These are phyloP conservation scores for Madurella mycetomatis DNA, from an alignment of 2,329 filamentous ascomycete species.

Conservation along the genomic window DNA sequence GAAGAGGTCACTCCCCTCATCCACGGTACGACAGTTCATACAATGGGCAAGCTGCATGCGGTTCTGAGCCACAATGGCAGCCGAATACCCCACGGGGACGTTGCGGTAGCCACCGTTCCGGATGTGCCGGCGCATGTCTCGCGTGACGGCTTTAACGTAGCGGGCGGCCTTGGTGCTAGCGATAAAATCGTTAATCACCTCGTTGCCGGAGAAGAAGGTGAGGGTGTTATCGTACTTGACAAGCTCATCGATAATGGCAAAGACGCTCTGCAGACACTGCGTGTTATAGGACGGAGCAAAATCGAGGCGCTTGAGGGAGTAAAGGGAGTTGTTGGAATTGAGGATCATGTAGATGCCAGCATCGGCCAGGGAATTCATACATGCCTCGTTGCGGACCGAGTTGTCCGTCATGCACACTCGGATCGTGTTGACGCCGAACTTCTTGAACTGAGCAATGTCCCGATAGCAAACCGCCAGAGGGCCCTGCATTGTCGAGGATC, in stretches of 20 bases:
- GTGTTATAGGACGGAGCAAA: conserved; percentile 81
- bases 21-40: conserved; percentile 88
- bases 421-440: conserved; percentile 83
- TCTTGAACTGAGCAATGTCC: conserved; percentile 76
- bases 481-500: conserved; percentile 55
- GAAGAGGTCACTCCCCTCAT: conserved; percentile 83
- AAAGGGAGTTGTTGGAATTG: conserved; percentile 84
- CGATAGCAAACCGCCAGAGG: conserved; percentile 77
- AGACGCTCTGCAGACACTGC: conserved; percentile 76
- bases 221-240: conserved; percentile 79
- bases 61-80: conserved; percentile 79
- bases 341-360: conserved; percentile 90
- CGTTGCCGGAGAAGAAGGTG: conserved; percentile 79
- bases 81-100: conserved; percentile 71
- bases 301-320: conserved; percentile 75
- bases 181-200: conserved; percentile 67
- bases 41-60: conserved; percentile 82
- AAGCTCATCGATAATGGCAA: conserved; percentile 84
- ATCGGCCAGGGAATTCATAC: conserved; percentile 75
- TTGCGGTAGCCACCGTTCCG: conserved; percentile 55
- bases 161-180: conserved; percentile 62
- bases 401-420: conserved; percentile 94
- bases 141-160: conserved; percentile 73
- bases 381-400: conserved; percentile 71
- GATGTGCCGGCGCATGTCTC: conserved; percentile 71